Percentiles rank a stretch among this genome's conserved stretches.
Conservation (phyloP, 305 asterid genomes). For the Fraxinus latifolia region DNA sequence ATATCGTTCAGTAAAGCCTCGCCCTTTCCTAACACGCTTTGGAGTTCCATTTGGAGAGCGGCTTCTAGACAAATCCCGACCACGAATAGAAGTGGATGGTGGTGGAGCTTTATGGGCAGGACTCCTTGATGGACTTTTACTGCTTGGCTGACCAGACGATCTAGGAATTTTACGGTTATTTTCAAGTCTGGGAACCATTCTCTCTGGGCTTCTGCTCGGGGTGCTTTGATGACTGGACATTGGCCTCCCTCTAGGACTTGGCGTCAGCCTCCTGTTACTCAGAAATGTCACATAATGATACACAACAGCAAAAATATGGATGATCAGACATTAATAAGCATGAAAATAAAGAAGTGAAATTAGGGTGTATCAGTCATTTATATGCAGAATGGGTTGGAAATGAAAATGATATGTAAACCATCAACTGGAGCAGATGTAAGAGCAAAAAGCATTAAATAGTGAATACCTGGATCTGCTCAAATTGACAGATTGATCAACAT, state of each 20-base stretch:
- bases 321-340: not conserved
- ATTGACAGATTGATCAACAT: slow-evolving; percentile 29
- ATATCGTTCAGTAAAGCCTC: slow-evolving; percentile 83
- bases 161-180: slow-evolving; percentile 30
- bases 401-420: not conserved
- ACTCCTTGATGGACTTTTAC: slow-evolving; percentile 37
- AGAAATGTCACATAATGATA: slow-evolving; percentile 5
- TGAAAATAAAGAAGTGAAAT: not conserved
- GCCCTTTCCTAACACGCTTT: slow-evolving; percentile 86
- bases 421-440: slow-evolving; percentile 4
- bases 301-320: not conserved
- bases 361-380: not conserved
- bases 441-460: slow-evolving; percentile 1
- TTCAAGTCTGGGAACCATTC: slow-evolving; percentile 27
- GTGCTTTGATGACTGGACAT: slow-evolving; percentile 33
- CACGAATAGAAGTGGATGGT: slow-evolving; percentile 44
- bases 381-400: not conserved
- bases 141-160: slow-evolving; percentile 32
- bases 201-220: slow-evolving; percentile 45
- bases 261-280: slow-evolving; percentile 49
- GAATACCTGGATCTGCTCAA: slow-evolving; percentile 63
- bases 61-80: slow-evolving; percentile 46
- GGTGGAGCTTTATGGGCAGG: slow-evolving; percentile 39
- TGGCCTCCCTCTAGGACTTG: slow-evolving; percentile 40
- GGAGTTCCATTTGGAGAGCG: slow-evolving; percentile 73